Conservation (phyloP, 805 yeast species). For the Nakazawaea ambrosiae region DNA sequence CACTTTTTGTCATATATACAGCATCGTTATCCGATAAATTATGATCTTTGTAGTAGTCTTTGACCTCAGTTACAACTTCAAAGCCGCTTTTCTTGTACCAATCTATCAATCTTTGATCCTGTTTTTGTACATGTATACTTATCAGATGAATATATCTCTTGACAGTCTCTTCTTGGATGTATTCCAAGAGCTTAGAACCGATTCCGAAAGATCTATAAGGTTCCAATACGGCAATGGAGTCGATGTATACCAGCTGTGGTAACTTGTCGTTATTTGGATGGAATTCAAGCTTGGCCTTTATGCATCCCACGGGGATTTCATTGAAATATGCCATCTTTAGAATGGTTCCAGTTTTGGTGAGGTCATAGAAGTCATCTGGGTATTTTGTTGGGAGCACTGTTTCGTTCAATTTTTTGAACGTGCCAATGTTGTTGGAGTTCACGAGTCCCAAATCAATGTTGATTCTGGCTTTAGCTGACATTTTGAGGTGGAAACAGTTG, state of each 20-base stretch:
- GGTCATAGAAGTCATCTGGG: conserved; percentile 4
- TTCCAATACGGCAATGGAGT: conserved; percentile 59
- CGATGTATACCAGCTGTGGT: conserved; percentile 56
- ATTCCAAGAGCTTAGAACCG: conserved; percentile 52
- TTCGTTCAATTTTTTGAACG: conserved; percentile 4
- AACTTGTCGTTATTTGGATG: conserved; percentile 30
- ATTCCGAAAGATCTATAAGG: conserved; percentile 57
- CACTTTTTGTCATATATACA: conserved; percentile 21
- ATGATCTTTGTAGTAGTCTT: conserved; percentile 31
- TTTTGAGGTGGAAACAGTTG: not conserved
- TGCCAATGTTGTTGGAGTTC: conserved; percentile 8
- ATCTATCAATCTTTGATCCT: conserved; percentile 23
- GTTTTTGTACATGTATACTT: conserved; percentile 30
- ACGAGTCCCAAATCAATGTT: conserved; percentile 5
- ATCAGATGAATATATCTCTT: conserved; percentile 36
- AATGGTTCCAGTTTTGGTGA: conserved; percentile 1
- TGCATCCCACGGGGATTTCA: conserved; percentile 76
- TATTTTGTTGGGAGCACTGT: conserved; percentile 4
- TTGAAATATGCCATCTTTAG: conserved; percentile 35
- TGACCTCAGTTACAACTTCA: conserved; percentile 18
- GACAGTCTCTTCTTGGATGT: conserved; percentile 50
- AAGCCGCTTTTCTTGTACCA: conserved; percentile 35
- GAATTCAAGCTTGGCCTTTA: conserved; percentile 48
- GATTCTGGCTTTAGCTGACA: not conserved
- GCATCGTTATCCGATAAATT: conserved; percentile 32